phyloP scores from a whole-genome alignment of 331 rosid species.

The Erythrophleum ivorense region DNA sequence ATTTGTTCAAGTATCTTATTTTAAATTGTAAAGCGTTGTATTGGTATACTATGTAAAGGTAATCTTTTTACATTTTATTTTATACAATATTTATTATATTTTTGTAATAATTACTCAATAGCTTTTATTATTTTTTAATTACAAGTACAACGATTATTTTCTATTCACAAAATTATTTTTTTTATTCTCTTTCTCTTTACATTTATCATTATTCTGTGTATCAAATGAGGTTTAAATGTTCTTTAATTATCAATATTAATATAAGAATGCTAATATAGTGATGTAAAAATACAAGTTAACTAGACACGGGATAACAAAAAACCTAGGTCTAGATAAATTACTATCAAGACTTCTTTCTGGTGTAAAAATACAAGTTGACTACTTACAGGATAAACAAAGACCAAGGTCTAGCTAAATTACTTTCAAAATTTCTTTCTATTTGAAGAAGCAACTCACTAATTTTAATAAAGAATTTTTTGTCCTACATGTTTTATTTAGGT shows the following conservation, averaged over 20 bases:
- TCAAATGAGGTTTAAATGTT: background rate
- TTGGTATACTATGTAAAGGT: too few relatives aligned
- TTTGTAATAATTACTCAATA: too few relatives aligned
- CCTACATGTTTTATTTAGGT: background rate
- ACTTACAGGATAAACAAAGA: background rate
- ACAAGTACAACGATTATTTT: too few relatives aligned
- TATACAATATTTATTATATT: too few relatives aligned
- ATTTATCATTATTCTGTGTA: too few relatives aligned
- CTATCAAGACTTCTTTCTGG: background rate
- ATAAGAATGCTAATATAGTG: background rate
- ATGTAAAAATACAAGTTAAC: background rate
- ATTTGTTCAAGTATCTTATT: background rate
- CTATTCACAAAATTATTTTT: too few relatives aligned
- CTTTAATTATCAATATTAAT: background rate
- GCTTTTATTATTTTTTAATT: too few relatives aligned
- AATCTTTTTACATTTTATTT: too few relatives aligned
- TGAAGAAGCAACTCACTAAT: background rate
- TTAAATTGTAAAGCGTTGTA: background rate
- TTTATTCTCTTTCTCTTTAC: too few relatives aligned
- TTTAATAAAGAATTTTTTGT: background rate
- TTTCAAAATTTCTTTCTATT: background rate
- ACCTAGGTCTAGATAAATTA: background rate
- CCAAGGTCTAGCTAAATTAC: background rate
- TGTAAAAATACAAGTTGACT: background rate
- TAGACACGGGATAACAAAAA: background rate